phyloP scores from a whole-genome alignment of 495 filamentous ascomycete species.

The Aspergillus cavernicola region DNA sequence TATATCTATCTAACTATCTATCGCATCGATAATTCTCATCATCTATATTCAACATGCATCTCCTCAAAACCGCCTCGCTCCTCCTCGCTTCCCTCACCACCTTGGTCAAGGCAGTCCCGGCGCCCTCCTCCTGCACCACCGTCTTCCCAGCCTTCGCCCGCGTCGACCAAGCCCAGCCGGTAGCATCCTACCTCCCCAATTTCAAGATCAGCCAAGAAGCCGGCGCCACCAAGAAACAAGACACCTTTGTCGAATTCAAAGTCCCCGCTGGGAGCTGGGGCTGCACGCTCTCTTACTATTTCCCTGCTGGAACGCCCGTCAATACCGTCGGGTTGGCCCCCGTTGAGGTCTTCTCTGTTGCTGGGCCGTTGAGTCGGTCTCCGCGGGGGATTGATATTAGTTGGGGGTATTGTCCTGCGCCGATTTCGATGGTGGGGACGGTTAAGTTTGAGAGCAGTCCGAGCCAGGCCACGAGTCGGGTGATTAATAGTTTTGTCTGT shows the following conservation, averaged over 20 bases:
- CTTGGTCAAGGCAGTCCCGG: background rate
- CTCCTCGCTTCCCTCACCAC: background rate
- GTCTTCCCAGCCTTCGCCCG: slow-evolving; percentile 4
- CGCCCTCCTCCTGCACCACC: slow-evolving; percentile 5
- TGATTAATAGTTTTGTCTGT: slow-evolving; percentile 12
- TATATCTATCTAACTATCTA: background rate
- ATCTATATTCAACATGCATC: background rate
- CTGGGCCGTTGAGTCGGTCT: slow-evolving; percentile 9
- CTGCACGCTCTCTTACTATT: slow-evolving; percentile 8
- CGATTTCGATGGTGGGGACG: slow-evolving; percentile 5
- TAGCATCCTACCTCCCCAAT: slow-evolving; percentile 7
- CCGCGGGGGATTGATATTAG: slow-evolving; percentile 10
- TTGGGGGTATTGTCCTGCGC: slow-evolving; percentile 7
- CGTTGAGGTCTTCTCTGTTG: slow-evolving; percentile 7
- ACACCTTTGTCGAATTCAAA: slow-evolving; percentile 9
- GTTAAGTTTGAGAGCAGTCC: slow-evolving; percentile 3
- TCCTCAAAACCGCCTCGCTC: slow-evolving; percentile 2
- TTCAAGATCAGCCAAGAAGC: slow-evolving; percentile 9
- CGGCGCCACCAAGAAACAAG: slow-evolving; percentile 5
- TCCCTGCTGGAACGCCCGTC: background rate
- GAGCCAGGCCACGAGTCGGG: background rate
- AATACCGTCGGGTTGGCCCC: slow-evolving; percentile 2
- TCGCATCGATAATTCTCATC: background rate
- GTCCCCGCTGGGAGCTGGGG: slow-evolving; percentile 10
- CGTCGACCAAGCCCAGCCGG: slow-evolving; percentile 10